A percentile compares a stretch with the other conserved stretches of the same genome.
Evolutionary conservation across 805 yeast genomes (phyloP).

Genomic region (Ogataea dorogensis): DNA sequence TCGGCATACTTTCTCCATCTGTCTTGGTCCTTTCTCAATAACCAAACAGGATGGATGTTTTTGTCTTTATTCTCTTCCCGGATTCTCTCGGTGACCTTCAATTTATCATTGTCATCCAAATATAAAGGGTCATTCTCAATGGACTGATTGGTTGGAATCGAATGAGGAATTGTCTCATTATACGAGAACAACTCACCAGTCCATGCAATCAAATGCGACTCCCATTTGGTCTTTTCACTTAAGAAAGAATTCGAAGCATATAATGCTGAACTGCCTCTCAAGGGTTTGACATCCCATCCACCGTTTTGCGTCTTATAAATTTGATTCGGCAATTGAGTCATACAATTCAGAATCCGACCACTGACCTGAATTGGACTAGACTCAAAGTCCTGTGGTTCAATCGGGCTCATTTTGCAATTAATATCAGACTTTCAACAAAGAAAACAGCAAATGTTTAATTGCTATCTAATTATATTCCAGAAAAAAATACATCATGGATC

Average conservation of each 20-base stretch:
- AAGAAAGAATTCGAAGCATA: constrained; percentile 71
- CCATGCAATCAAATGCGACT: constrained; percentile 89
- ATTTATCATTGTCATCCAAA: constrained; percentile 54
- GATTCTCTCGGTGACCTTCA: constrained; percentile 46
- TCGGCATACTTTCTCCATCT: constrained; percentile 92
- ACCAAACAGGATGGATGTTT: constrained; percentile 83
- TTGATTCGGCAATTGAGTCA: constrained; percentile 66
- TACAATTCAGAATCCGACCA: constrained; percentile 67
- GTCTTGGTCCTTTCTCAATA: constrained; percentile 70
- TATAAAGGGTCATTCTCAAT: constrained; percentile 61
- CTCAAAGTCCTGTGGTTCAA: constrained; percentile 23
- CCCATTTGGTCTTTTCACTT: constrained; percentile 72
- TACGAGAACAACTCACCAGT: constrained; percentile 72
- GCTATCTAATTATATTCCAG: constrained; percentile 12
- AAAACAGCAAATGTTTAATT: constrained; percentile 1
- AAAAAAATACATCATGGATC: constrained; percentile 7
- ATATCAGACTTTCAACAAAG: background rate
- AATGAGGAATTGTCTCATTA: constrained; percentile 26
- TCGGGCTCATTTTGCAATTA: constrained; percentile 4
- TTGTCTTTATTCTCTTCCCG: constrained; percentile 45
- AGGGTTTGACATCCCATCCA: constrained; percentile 59
- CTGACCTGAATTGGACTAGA: constrained; percentile 38
- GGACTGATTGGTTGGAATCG: constrained; percentile 25
- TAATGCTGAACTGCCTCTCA: constrained; percentile 82
- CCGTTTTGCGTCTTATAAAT: constrained; percentile 42